Evolutionary conservation across 1,284 basidiomycete genomes (phyloP), one percentile per base, ranked within the genome.

Genomic region (Austroboletus niveus): DNA sequence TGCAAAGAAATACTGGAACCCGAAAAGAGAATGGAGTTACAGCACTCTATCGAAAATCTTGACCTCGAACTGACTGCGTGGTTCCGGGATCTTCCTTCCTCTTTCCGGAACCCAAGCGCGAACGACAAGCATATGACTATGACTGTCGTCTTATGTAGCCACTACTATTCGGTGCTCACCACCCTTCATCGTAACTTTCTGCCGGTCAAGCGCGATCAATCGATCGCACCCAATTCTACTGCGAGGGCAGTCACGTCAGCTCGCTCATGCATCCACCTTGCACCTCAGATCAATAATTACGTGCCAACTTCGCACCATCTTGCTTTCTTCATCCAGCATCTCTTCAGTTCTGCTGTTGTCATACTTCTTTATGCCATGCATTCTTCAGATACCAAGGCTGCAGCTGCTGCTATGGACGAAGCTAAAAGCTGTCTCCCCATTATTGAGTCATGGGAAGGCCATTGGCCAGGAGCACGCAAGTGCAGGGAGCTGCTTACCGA

Each of bases 341-440:
- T 94, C 17, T 94, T 94, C 76, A 92, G 89, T 59, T 92, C 91
- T 30, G 89, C 90, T 2, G 89, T 94, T 52, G 92, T 94, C 61
- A 84, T 94, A 42, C 73, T 94, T 35, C 75, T 94, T 4, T 94
- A 88, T 69, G 88, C 92, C 45, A 93, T 94, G 80, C 91, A 93
- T 65, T 83, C 87, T 2, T 64, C 81, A 5, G 91, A 94, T 54
- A 69, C 80, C 30, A 76, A 81, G 40, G 82, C 85, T 34, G 80
- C 86, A 27, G 70, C 78, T 38, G 78, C 84, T 10, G 92, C 92
- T 10, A 87, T 92, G 79, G 84, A 89, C 4, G 90, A 93, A 70
- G 91, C 88, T 9, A 85, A 83, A 65, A 84, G 81, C 53, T 86
- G 88, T 48, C 71, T 93, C 38, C 66, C 72, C 20, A 85, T 89